Percentiles rank a stretch among this genome's conserved stretches.
phyloP scores from a whole-genome alignment of 2,329 filamentous ascomycete genomes.

The Botrytis tulipae region DNA sequence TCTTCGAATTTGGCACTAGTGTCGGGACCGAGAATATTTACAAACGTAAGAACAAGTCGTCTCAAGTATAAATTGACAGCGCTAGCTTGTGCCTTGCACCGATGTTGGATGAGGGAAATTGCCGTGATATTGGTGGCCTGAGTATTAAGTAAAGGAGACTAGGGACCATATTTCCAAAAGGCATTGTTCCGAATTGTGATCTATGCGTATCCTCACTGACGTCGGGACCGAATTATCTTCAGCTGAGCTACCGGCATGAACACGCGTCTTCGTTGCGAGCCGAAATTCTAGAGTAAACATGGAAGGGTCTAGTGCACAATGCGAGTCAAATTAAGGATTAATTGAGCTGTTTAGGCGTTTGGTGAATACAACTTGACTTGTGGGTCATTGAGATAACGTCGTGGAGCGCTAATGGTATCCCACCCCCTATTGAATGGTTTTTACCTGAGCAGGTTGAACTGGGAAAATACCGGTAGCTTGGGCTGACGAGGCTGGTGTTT shows the following conservation, averaged over 20 bases:
- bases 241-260: not conserved
- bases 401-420: not conserved
- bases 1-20: not conserved
- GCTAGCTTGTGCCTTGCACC: not conserved
- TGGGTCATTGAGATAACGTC: not conserved
- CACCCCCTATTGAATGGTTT: not conserved
- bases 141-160: not conserved
- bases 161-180: not conserved
- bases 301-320: not conserved
- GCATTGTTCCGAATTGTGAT: not conserved
- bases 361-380: not conserved
- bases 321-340: not conserved
- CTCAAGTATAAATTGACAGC: not conserved
- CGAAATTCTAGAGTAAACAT: not conserved
- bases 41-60: not conserved
- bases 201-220: not conserved
- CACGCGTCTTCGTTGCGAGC: not conserved
- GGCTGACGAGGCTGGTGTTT: not conserved
- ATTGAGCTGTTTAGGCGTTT: not conserved
- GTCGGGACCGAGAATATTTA: not conserved
- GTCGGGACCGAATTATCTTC: not conserved
- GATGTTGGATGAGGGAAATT: not conserved
- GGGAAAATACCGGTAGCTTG: not conserved
- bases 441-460: not conserved
- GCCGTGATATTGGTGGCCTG: not conserved